Base-by-base conservation (phyloP, 2,329 filamentous ascomycete genomes). In the Zopfia rhizophila region DNA sequence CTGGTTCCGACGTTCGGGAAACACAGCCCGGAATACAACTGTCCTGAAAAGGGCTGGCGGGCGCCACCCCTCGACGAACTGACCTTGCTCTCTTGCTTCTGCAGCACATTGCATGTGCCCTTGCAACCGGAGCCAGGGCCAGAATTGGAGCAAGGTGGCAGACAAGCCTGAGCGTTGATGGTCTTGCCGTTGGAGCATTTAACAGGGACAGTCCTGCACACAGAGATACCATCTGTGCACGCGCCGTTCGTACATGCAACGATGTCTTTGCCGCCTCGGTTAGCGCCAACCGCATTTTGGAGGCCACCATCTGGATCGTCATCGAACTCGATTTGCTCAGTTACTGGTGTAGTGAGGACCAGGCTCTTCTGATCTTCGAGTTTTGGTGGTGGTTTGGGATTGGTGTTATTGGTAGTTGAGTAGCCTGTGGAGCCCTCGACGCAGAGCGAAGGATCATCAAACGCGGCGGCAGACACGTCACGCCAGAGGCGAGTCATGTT, bases 401-500 rank as follows among this genome's bases (percentile, higher is more conserved):
- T 21, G 10, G 21, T 29, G 12, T 12, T 11, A 27, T 45, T 39
- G n/a, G 3, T 11, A 13, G 16, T 21, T 3, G 39, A 14, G 33
- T 51, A 67, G 18, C 62, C 61, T 1, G 60, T 65, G 2, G 69
- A 71, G 33, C 56, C 67, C 31, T 60, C 46, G 18, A 73, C 61
- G 45, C 69, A 74, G 5, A 66, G 58, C 2, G 52, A 50, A 2
- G 50, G 48, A 24, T 72, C 65, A 16, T 55, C 48, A 39, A 57
- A 74, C 7, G 65, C 57, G 13, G 70, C 72, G 13, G 61, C 53
- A 4, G 58, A 55, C 11, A 57, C 65, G 37, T 73, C 68, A 6
- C 58, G 51, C 72, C 72, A 75, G 0, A 75, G 60, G 7, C 54
- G 59, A 1, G 59, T 58, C 48, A 63, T 68, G 56, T 75, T 72